A percentile compares a stretch with the other conserved stretches of the same genome.
phyloP scores from a whole-genome alignment of 148 eudicot genomes.

The Rhododendron kiyosumense region DNA sequence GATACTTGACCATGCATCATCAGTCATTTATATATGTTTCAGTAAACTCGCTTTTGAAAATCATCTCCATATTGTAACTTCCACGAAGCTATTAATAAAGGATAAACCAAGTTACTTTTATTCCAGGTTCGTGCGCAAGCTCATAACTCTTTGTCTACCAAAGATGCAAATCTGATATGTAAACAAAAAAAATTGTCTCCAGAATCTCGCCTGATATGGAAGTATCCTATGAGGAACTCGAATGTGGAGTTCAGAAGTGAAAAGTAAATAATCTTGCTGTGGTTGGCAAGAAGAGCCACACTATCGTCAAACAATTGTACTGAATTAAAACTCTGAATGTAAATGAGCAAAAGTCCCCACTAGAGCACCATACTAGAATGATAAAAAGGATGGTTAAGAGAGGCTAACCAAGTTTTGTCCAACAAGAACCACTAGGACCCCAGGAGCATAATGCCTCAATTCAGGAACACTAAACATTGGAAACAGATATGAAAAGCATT shows the following conservation, averaged over 20 bases:
- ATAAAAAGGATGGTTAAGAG: conserved; percentile 3
- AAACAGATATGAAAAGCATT: too few species aligned
- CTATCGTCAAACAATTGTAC: neutral
- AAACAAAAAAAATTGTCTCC: too few species aligned
- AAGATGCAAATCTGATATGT: too few species aligned
- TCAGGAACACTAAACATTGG: too few species aligned
- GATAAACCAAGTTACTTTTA: neutral
- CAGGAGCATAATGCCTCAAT: too few species aligned
- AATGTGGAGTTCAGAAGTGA: neutral
- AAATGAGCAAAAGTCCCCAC: neutral
- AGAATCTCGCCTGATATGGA: neutral
- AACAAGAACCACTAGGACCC: too few species aligned
- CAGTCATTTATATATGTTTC: neutral
- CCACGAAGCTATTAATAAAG: neutral
- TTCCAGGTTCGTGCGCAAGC: neutral
- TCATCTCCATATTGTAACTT: neutral
- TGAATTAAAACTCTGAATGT: neutral
- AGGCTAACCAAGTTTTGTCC: conserved; percentile 66
- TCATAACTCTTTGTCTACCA: neutral
- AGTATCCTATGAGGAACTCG: conserved; percentile 23
- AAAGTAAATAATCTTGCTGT: neutral
- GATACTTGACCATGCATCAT: neutral
- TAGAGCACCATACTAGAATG: neutral
- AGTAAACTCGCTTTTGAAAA: neutral
- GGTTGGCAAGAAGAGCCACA: neutral